Evolutionary conservation across 225 moss, liverwort and hornwort genomes (phyloP), one percentile per base, ranked within the genome.

Genomic region (Pseudoscleropodium purum): DNA sequence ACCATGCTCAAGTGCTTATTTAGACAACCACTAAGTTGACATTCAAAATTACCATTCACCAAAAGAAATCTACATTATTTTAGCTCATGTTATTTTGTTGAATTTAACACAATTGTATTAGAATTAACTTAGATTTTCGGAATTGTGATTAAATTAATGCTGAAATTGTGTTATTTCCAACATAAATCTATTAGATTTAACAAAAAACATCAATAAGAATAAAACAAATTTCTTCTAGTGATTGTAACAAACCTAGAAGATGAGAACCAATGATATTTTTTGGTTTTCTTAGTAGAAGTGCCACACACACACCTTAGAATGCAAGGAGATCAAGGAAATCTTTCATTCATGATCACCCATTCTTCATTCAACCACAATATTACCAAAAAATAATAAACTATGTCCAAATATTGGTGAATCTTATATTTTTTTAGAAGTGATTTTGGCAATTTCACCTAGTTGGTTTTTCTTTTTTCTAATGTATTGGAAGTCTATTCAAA

Each of bases 231-330:
- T n/a, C n/a, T n/a, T n/a, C n/a, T n/a, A n/a, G n/a, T n/a, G n/a
- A n/a, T 25, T 25, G 13, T 39, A 14, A 14, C 70, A 70, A 70
- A 25, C 1, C 8, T 70, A 25, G 39, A 8, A 39, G 39, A n/a
- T 68, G 11, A 68, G 1, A 12, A 37, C 11, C 1, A 68, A 3
- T 37, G 68, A 69, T 69, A 12, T 23, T n/a, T 23, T 68, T 3
- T 11, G 5, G 1, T 67, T 37, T 68, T 68, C 4, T 12, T 37
- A 2, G 11, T 37, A 3, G 21, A 68, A 21, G 21, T 2, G 4
- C 10, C 1, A 69, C 7, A 56, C 20, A n/a, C 0, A 0, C 11
- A n/a, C 7, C 7, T 4, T n/a, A 69, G 69, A 37, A 23, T 69
- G 20, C 20, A 67, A 67, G 67, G 0, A 19, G 3, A 24, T 39